phyloP scores from a whole-genome alignment of 2,329 filamentous ascomycete genomes.

The Coniosporium tulheliwenetii region DNA sequence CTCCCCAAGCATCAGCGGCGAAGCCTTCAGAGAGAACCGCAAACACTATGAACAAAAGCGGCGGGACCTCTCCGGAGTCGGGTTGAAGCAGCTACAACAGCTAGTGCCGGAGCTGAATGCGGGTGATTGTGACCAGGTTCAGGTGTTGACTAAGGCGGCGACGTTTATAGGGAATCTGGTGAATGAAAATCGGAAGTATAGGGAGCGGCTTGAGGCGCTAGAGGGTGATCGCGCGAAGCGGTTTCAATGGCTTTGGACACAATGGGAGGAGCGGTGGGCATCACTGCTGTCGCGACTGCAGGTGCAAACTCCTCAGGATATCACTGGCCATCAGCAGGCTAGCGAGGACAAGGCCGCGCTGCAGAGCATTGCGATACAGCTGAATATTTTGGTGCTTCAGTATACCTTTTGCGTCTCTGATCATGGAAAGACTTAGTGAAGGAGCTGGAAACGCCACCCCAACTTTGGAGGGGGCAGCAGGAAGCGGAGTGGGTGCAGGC shows the following conservation, averaged over 20 bases:
- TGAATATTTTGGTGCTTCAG: too few species aligned
- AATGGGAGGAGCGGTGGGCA: neutral
- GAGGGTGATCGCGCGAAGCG: neutral
- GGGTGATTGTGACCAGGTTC: slow-evolving; percentile 71
- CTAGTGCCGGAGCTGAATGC: slow-evolving; percentile 61
- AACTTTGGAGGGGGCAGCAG: too few species aligned
- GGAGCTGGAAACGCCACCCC: too few species aligned
- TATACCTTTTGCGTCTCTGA: too few species aligned
- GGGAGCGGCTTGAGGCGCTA: too few species aligned
- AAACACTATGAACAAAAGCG: slow-evolving; percentile 80
- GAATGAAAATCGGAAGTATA: slow-evolving; percentile 38
- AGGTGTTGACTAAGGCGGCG: slow-evolving; percentile 57
- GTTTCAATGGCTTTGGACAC: neutral
- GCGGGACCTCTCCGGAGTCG: slow-evolving; percentile 63
- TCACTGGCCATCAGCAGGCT: neutral
- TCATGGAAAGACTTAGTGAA: too few species aligned
- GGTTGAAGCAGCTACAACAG: slow-evolving; percentile 64
- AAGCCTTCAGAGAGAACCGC: too few species aligned
- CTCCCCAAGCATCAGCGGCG: too few species aligned
- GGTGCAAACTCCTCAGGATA: neutral
- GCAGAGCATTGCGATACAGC: neutral
- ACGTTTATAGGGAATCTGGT: slow-evolving; percentile 65
- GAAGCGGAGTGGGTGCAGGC: too few species aligned
- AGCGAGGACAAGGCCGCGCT: neutral
- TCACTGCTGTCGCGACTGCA: neutral